Conservation (phyloP, 257 asterid genomes). For the Parsonsia alboflavescens region DNA sequence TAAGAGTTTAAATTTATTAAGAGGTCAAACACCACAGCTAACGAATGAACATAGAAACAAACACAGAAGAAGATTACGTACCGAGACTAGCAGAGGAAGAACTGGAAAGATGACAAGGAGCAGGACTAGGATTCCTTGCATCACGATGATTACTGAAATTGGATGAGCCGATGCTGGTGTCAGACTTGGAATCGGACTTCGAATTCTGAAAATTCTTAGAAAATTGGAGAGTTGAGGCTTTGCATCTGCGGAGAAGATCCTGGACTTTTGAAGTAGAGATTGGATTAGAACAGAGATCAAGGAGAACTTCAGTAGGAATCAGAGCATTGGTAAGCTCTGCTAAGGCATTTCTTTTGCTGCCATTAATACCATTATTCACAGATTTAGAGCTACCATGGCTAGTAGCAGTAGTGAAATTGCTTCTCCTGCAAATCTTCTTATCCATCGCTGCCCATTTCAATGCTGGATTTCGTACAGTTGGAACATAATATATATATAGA, state of each 20-base stretch:
- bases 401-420: background rate
- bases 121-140: conserved; percentile 28
- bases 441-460: conserved; percentile 16
- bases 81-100: conserved; percentile 24
- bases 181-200: conserved; percentile 36
- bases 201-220: conserved; percentile 28
- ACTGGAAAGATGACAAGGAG: conserved; percentile 13
- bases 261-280: conserved; percentile 8
- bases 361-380: background rate
- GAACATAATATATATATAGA: too few species aligned
- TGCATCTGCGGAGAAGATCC: conserved; percentile 10
- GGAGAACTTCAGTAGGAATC: conserved; percentile 41
- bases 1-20: background rate
- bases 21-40: background rate
- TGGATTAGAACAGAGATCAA: conserved; percentile 31
- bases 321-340: conserved; percentile 42
- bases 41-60: background rate
- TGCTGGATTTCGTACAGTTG: background rate
- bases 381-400: conserved; percentile 4
- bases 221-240: background rate
- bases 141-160: conserved; percentile 16
- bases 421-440: background rate
- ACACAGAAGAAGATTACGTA: conserved; percentile 11
- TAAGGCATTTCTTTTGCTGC: conserved; percentile 32
- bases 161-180: conserved; percentile 53